A percentile compares a stretch with the other conserved stretches of the same genome.
Evolutionary conservation across 2,329 filamentous ascomycete species (phyloP).

Genomic region (Sphaerostilbella broomeana): DNA sequence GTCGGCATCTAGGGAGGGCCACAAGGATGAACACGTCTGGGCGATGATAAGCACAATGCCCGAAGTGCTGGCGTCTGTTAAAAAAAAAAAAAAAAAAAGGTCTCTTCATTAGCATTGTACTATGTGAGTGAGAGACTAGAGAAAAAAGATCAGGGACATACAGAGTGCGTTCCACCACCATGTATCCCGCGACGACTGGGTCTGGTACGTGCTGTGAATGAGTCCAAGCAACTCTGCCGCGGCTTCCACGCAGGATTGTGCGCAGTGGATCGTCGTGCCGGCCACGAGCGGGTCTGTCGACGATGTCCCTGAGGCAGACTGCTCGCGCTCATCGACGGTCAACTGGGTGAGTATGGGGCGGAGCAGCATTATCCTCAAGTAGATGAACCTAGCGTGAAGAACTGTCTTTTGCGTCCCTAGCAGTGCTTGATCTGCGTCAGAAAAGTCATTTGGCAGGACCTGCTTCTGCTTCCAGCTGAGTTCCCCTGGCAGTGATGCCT

Average conservation of each 20-base stretch:
- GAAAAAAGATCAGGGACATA: conserved; percentile 18
- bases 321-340: conserved; percentile 11
- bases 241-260: conserved; percentile 24
- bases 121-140: too few relatives aligned
- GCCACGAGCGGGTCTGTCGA: conserved; percentile 1
- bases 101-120: not conserved
- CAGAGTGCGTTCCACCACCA: conserved; percentile 37
- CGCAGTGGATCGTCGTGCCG: conserved; percentile 20
- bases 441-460: not conserved
- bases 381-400: conserved; percentile 9
- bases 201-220: conserved; percentile 24
- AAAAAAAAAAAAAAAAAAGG: not conserved
- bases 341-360: conserved; percentile 20
- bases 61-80: conserved; percentile 16
- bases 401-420: conserved; percentile 1
- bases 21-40: conserved; percentile 6
- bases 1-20: not conserved
- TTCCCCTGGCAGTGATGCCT: conserved; percentile 4
- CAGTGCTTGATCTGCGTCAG: not conserved
- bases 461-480: conserved; percentile 5
- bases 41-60: conserved; percentile 17
- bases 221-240: conserved; percentile 26
- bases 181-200: conserved; percentile 20
- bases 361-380: conserved; percentile 16
- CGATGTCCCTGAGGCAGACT: conserved; percentile 4